phyloP scores from a whole-genome alignment of 305 asterid genomes.

The Fraxinus sp. region DNA sequence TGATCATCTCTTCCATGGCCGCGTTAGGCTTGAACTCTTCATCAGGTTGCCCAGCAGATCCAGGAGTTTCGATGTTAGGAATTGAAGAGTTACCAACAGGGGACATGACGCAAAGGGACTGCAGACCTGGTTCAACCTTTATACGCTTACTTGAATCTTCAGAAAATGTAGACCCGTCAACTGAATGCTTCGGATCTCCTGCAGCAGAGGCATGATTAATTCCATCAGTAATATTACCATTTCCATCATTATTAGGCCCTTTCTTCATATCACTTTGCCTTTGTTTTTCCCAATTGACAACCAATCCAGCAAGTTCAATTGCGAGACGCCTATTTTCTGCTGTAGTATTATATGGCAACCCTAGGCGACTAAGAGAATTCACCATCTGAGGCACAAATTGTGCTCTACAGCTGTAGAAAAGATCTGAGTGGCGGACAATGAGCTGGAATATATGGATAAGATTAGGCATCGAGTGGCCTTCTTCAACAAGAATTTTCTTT shows the following conservation, averaged over 20 bases:
- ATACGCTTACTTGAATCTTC: conserved; percentile 92
- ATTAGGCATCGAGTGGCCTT: conserved; percentile 97
- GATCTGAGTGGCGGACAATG: conserved; percentile 98
- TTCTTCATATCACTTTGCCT: conserved; percentile 83
- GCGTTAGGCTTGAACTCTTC: conserved; percentile 99
- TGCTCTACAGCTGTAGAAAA: conserved; percentile 98
- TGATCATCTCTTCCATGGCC: conserved; percentile 99
- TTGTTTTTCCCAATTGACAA: conserved; percentile 97
- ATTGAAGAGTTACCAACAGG: conserved; percentile 95
- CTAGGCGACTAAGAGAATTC: conserved; percentile 97
- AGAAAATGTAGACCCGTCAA: conserved; percentile 78
- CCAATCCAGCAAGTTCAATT: conserved; percentile 99
- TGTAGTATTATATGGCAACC: conserved; percentile 92
- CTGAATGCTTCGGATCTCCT: conserved; percentile 65
- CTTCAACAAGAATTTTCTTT: conserved; percentile 96
- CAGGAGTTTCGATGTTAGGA: conserved; percentile 91
- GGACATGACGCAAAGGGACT: conserved; percentile 91
- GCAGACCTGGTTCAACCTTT: conserved; percentile 98
- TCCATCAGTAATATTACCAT: conserved; percentile 60
- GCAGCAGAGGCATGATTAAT: conserved; percentile 49
- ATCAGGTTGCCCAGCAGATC: conserved; percentile 93
- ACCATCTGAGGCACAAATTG: conserved; percentile 99
- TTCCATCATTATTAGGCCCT: conserved; percentile 56
- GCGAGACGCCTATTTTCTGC: conserved; percentile 99
- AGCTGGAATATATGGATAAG: conserved; percentile 99